Conservation (phyloP, 2,329 filamentous ascomycete species). For the Calonectria hongkongensis region DNA sequence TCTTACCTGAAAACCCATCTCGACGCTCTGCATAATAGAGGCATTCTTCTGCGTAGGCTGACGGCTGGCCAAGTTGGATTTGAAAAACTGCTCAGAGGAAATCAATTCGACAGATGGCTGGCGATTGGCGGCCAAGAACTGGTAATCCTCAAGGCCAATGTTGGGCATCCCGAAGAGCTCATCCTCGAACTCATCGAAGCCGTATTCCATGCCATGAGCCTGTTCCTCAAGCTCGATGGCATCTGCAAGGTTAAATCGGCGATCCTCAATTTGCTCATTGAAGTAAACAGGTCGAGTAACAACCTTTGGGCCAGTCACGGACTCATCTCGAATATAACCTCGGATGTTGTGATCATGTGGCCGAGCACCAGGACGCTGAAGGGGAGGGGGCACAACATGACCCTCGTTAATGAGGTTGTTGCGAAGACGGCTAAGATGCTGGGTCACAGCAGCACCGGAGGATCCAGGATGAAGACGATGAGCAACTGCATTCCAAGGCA, state of each 20-base stretch:
- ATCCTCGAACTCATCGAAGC: not conserved
- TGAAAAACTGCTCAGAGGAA: not conserved
- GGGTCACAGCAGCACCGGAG: constrained; percentile 61
- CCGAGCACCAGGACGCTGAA: constrained; percentile 52
- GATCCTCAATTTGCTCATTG: constrained; percentile 58
- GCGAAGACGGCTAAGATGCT: constrained; percentile 62
- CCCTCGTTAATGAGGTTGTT: constrained; percentile 61
- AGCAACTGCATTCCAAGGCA: constrained; percentile 64
- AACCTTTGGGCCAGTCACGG: constrained; percentile 50
- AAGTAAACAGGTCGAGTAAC: constrained; percentile 57
- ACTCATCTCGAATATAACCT: constrained; percentile 57
- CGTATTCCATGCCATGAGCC: not conserved
- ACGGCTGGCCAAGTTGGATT: not conserved
- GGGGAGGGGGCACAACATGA: constrained; percentile 63
- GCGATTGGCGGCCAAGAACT: not conserved
- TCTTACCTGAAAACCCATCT: not conserved
- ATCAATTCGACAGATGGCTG: not conserved
- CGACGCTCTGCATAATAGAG: not conserved
- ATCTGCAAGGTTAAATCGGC: constrained; percentile 57
- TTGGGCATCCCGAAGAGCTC: not conserved
- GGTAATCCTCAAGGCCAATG: not conserved
- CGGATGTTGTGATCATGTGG: constrained; percentile 55
- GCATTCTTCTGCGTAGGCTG: not conserved
- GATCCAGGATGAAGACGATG: constrained; percentile 65
- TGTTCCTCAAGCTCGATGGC: constrained; percentile 11